Conservation (phyloP, 2,329 filamentous ascomycete species). For the Aspergillus sp. region DNA sequence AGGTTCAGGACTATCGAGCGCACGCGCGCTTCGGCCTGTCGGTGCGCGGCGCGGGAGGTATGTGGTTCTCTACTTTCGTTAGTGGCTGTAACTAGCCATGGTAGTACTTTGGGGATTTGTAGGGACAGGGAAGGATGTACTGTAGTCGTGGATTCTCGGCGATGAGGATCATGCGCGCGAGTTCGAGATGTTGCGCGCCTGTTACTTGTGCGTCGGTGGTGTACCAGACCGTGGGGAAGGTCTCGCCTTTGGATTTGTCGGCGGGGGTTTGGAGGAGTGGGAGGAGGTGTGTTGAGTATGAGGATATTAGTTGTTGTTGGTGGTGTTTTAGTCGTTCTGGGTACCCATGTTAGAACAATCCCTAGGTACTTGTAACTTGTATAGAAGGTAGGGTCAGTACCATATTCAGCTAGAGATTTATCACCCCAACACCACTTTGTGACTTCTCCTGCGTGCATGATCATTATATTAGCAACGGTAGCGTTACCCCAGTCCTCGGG, state of each 20-base stretch:
- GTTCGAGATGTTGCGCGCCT: conserved; percentile 21
- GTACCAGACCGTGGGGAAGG: conserved; percentile 26
- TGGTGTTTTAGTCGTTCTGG: not conserved
- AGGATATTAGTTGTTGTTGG: not conserved
- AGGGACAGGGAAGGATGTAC: conserved; percentile 1
- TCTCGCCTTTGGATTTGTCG: conserved; percentile 18
- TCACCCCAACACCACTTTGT: conserved; percentile 22
- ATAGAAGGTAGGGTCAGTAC: conserved; percentile 1
- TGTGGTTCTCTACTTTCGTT: not conserved
- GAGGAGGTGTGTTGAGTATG: not conserved
- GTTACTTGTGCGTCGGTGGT: conserved; percentile 21
- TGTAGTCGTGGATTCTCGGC: conserved; percentile 20
- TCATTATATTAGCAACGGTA: conserved; percentile 17
- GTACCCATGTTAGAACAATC: too few relatives aligned
- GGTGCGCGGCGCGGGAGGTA: conserved; percentile 12
- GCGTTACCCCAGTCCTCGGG: conserved; percentile 8
- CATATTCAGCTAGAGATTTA: conserved; percentile 16
- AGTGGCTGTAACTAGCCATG: not conserved
- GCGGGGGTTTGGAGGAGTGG: conserved; percentile 17
- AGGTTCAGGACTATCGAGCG: conserved; percentile 19
- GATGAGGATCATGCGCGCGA: conserved; percentile 22
- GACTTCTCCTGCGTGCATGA: conserved; percentile 22
- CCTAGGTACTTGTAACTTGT: too few relatives aligned
- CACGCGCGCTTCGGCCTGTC: conserved; percentile 19
- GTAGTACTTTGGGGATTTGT: not conserved